Evolutionary conservation across 805 yeast species (phyloP), one percentile per base, ranked within the genome.

Genomic region (Zygosaccharomyces rouxii): DNA sequence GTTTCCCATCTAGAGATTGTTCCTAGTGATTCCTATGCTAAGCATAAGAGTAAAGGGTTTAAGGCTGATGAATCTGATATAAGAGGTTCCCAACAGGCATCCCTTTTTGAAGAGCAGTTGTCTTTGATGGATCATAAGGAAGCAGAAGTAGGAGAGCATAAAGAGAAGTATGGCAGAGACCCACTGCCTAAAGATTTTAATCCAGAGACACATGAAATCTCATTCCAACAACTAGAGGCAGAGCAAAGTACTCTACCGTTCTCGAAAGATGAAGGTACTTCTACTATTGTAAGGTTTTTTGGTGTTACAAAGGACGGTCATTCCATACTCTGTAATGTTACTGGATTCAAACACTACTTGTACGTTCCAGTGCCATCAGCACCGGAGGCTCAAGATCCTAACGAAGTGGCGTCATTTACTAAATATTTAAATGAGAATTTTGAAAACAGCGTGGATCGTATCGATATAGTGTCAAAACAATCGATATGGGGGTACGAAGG

Each of bases 401-500:
- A 47, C 13, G 55, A 57, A 29, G 59, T 86, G 41, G 58, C 62
- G 0, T 70, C 68, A 7, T 76, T 84, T 56, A 56, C 70, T 21
- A 63, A 69, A 25, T 71, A 80, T 59, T 51, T 86, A 51, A 71
- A 72, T 54, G 67, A 67, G 56, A 55, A 71, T 58, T 68, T 57
- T 49, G 83, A 77, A 50, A 74, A 72, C 46, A 84, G 84, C n/a
- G 73, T 89, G 9, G 75, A 79, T 51, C 76, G 76, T 18, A 72
- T 92, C 18, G 89, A 86, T 50, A 72, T 90, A 11, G 73, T 67
- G 4, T 66, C 76, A 60, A 89, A 88, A 58, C 96, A 92, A 64
- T 84, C 95, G 9, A 83, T 94, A 49, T 92, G 97, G 97, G 97
- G 97, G 7, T 94, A 77, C 63, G 83, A 83, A 48, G 94, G 95